Conservation (phyloP, 2,329 filamentous ascomycete species). For the Beauveria scarabaeidicola region DNA sequence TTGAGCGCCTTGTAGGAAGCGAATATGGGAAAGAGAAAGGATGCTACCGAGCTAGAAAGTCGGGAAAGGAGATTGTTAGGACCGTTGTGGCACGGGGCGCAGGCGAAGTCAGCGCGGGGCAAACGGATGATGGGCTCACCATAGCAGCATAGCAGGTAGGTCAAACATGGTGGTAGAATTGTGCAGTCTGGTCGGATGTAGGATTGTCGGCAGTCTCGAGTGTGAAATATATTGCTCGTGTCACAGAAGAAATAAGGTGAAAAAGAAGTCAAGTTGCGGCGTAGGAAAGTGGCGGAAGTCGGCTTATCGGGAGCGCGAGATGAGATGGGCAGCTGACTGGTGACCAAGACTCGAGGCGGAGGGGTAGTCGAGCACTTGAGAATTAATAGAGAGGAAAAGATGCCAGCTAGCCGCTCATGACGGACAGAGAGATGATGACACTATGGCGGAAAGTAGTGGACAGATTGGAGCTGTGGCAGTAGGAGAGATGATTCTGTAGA, state of each 20-base stretch:
- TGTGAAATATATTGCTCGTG: neutral
- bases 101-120: constrained; percentile 14
- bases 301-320: neutral
- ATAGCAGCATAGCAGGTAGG: constrained; percentile 67
- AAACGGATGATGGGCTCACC: constrained; percentile 46
- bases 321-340: constrained; percentile 3
- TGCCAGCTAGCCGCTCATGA: constrained; percentile 1
- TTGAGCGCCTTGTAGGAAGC: constrained; percentile 97
- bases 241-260: neutral
- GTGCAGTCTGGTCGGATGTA: neutral
- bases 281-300: neutral
- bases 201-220: neutral
- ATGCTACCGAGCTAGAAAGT: constrained; percentile 63
- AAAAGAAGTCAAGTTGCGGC: neutral
- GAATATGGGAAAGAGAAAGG: constrained; percentile 90
- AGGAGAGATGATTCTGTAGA: neutral
- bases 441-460: neutral
- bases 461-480: neutral
- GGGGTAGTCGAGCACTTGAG: neutral
- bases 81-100: constrained; percentile 7
- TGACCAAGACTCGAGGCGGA: neutral
- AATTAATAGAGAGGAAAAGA: neutral
- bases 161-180: constrained; percentile 55
- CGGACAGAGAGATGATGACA: neutral
- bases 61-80: constrained; percentile 2